phyloP scores from a whole-genome alignment of 1,284 basidiomycete species.

The Uromyces viciae-fabae region DNA sequence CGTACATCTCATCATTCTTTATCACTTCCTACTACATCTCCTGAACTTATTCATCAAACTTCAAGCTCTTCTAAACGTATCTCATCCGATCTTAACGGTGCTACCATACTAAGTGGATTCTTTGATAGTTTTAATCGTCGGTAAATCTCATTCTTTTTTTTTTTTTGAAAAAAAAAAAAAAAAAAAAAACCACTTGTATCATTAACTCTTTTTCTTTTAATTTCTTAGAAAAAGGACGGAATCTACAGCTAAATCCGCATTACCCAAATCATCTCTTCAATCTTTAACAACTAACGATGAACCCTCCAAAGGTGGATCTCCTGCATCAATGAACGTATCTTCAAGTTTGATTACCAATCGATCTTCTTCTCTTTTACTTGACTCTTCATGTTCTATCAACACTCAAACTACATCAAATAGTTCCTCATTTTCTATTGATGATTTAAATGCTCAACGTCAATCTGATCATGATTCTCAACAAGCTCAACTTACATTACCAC shows the following conservation, averaged over 20 bases:
- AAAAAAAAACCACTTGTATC: not conserved
- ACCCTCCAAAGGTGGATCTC: not conserved
- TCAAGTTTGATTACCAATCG: slow-evolving; percentile 8
- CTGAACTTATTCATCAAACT: slow-evolving; percentile 50
- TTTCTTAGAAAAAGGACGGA: not conserved
- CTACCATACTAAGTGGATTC: slow-evolving; percentile 12
- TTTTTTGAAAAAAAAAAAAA: not conserved
- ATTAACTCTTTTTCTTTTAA: not conserved
- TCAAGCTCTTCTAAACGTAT: not conserved
- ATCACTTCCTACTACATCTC: slow-evolving; percentile 51
- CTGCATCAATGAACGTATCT: not conserved
- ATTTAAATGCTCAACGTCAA: not conserved
- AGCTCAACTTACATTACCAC: not conserved
- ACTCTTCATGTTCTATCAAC: slow-evolving; percentile 17
- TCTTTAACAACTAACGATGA: slow-evolving; percentile 11
- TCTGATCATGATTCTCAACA: not conserved
- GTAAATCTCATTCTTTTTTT: slow-evolving; percentile 35
- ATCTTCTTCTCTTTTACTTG: slow-evolving; percentile 6
- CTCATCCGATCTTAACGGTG: slow-evolving; percentile 44
- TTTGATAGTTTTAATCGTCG: slow-evolving; percentile 29
- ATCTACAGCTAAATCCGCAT: not conserved
- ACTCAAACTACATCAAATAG: slow-evolving; percentile 10
- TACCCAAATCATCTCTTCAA: not conserved
- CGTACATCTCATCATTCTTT: slow-evolving; percentile 48
- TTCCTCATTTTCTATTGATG: not conserved